Percentiles rank a stretch among this genome's conserved stretches.
Evolutionary conservation across 495 filamentous ascomycete species (phyloP).

Genomic region (Annulohypoxylon nitens): DNA sequence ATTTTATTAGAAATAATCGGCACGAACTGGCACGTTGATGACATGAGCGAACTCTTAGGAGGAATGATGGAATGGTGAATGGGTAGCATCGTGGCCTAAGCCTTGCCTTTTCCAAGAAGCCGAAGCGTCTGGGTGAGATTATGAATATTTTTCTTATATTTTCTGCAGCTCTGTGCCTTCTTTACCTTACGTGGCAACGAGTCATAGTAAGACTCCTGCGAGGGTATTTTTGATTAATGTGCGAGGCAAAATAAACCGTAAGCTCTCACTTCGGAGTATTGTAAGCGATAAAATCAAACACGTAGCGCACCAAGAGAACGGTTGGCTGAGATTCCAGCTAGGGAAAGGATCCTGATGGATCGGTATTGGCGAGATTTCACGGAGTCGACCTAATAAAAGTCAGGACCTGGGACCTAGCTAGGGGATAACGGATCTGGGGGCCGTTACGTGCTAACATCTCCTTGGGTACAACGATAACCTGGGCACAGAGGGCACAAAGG

Average conservation of each 20-base stretch:
- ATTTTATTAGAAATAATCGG: constrained; percentile 30
- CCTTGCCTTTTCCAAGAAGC: constrained; percentile 43
- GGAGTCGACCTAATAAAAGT: constrained; percentile 42
- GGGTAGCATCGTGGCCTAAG: constrained; percentile 38
- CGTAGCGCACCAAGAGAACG: constrained; percentile 33
- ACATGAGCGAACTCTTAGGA: constrained; percentile 18
- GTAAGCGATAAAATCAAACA: constrained; percentile 38
- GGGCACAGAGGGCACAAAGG: background rate
- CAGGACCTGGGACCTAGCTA: constrained; percentile 24
- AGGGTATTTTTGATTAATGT: constrained; percentile 34
- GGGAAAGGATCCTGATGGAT: constrained; percentile 44
- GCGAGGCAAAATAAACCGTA: constrained; percentile 24
- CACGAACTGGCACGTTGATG: constrained; percentile 32
- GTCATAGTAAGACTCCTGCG: constrained; percentile 47
- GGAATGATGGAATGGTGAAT: constrained; percentile 32
- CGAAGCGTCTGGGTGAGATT: constrained; percentile 29
- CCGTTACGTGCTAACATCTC: constrained; percentile 41
- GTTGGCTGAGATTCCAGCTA: constrained; percentile 27
- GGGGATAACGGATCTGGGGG: constrained; percentile 33
- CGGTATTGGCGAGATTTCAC: constrained; percentile 41
- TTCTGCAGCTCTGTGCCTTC: constrained; percentile 19
- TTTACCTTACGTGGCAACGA: constrained; percentile 40
- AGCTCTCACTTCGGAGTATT: constrained; percentile 38
- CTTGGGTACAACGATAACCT: constrained; percentile 32
- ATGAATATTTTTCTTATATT: constrained; percentile 24